A percentile compares a stretch with the other conserved stretches of the same genome.
Evolutionary conservation across 768 basidiomycete genomes (phyloP).

Genomic region (Termitomyces sp.): DNA sequence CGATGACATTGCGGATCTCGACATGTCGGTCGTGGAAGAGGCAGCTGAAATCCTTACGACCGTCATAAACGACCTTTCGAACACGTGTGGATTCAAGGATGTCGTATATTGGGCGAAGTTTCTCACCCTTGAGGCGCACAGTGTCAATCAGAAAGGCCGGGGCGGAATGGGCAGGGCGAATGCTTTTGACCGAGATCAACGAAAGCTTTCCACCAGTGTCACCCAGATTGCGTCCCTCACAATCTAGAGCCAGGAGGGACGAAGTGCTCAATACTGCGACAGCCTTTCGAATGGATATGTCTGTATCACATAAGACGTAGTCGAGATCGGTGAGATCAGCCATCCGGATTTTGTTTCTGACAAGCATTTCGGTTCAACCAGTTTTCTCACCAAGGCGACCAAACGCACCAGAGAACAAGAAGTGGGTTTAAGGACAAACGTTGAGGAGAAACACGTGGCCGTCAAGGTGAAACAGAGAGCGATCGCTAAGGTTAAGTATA

Average conservation of each 20-base stretch:
- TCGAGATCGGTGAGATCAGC: background rate
- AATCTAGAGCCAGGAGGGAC: constrained; percentile 10
- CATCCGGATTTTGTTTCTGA: background rate
- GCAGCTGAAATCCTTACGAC: constrained; percentile 10
- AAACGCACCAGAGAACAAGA: background rate
- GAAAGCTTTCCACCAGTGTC: constrained; percentile 3
- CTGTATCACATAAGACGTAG: constrained; percentile 4
- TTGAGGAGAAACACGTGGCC: background rate
- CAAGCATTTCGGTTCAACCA: background rate
- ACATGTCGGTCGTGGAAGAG: constrained; percentile 5
- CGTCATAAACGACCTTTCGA: constrained; percentile 8
- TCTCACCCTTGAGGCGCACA: background rate
- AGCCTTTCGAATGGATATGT: background rate
- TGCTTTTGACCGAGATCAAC: constrained; percentile 2
- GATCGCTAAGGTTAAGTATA: background rate
- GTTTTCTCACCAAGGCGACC: background rate
- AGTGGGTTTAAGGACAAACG: background rate
- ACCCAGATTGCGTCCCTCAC: constrained; percentile 8
- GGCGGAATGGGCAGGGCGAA: background rate
- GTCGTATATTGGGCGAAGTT: constrained; percentile 4
- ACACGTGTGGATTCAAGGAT: constrained; percentile 7
- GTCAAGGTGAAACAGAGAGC: background rate
- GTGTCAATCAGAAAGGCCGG: constrained; percentile 5
- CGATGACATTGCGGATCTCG: background rate
- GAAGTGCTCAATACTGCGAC: background rate